These are phyloP conservation scores for Calocybe indica DNA, from an alignment of 768 basidiomycete genomes.

Conservation along the genomic window DNA sequence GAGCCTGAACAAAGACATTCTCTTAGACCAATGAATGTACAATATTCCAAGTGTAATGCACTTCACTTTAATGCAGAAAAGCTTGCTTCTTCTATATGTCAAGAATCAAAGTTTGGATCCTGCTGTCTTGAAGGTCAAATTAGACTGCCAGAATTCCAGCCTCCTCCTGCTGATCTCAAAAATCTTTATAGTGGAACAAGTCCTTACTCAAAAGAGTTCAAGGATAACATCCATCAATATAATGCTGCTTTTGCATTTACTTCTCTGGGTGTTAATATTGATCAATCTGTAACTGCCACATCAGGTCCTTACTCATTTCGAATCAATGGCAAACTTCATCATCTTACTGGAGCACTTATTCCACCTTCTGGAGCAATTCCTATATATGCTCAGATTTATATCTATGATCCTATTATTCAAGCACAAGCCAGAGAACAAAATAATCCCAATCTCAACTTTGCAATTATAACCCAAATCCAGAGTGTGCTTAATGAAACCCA, in stretches of 20 bases:
- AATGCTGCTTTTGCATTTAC: constrained; percentile 30
- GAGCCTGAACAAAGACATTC: too few species aligned
- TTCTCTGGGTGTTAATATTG: constrained; percentile 22
- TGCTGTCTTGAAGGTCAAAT: too few species aligned
- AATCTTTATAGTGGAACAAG: too few species aligned
- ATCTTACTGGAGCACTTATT: constrained; percentile 21
- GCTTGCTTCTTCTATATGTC: too few species aligned
- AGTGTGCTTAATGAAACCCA: constrained; percentile 2
- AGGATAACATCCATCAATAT: constrained; percentile 25
- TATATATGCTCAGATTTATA: constrained; percentile 29
- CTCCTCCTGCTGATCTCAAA: too few species aligned
- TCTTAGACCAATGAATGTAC: too few species aligned
- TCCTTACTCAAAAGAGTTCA: constrained; percentile 19
- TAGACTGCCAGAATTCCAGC: too few species aligned
- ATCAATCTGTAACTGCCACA: constrained; percentile 12
- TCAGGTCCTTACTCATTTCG: constrained; percentile 17
- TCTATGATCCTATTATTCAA: constrained; percentile 26
- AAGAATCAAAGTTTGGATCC: too few species aligned
- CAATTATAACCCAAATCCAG: constrained; percentile 3
- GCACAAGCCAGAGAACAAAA: constrained; percentile 11
- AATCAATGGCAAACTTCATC: constrained; percentile 26
- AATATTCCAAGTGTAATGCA: too few species aligned
- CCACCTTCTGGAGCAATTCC: constrained; percentile 13
- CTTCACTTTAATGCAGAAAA: too few species aligned
- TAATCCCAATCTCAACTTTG: constrained; percentile 1